These are phyloP conservation scores for Umbilicaria muhlenbergii DNA, from an alignment of 495 filamentous ascomycete genomes.

Conservation along the genomic window DNA sequence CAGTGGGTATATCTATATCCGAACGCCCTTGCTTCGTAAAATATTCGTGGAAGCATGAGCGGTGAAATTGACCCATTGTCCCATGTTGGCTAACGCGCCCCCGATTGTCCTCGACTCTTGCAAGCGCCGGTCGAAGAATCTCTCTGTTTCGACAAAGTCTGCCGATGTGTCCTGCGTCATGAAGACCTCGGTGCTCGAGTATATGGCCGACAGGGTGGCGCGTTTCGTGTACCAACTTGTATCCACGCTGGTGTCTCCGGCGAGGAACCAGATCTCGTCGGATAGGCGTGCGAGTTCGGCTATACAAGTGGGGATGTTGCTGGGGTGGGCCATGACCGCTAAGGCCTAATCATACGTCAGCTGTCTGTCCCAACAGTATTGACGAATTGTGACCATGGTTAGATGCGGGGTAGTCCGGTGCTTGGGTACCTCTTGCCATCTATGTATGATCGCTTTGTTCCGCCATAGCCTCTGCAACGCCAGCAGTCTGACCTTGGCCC, in stretches of 20 bases:
- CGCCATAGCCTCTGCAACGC: constrained; percentile 56
- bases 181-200: constrained; percentile 74
- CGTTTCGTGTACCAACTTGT: constrained; percentile 85
- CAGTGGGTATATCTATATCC: constrained; percentile 25
- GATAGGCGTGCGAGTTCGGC: constrained; percentile 63
- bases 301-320: constrained; percentile 59
- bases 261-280: constrained; percentile 76
- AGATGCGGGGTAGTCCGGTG: not conserved
- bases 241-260: constrained; percentile 71
- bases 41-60: constrained; percentile 46
- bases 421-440: constrained; percentile 68
- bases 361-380: not conserved
- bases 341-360: constrained; percentile 43
- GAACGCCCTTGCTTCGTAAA: constrained; percentile 46
- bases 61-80: constrained; percentile 66
- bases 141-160: constrained; percentile 54
- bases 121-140: constrained; percentile 63
- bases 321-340: constrained; percentile 69
- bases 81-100: constrained; percentile 38
- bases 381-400: not conserved
- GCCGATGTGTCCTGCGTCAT: constrained; percentile 73
- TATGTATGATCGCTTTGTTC: constrained; percentile 50
- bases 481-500: constrained; percentile 45
- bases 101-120: constrained; percentile 48
- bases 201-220: constrained; percentile 58